These are phyloP conservation scores for Flaveria trinervia DNA, from an alignment of 129 eudicot species.

Conservation along the genomic window DNA sequence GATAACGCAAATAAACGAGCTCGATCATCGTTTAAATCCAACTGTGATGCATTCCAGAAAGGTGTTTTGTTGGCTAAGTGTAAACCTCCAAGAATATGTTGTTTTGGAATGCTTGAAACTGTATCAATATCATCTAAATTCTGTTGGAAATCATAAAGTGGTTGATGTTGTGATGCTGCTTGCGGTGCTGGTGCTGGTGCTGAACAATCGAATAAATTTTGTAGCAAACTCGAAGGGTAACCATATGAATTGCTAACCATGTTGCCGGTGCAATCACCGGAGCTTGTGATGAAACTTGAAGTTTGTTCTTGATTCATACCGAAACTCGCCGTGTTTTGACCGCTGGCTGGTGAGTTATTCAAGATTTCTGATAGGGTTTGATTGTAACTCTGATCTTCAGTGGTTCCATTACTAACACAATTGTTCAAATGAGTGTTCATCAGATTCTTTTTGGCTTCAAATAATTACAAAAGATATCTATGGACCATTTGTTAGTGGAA, in stretches of 20 bases:
- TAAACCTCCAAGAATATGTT: conserved; percentile 32
- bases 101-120: conserved; percentile 42
- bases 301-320: conserved; percentile 36
- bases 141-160: conserved; percentile 29
- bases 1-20: conserved; percentile 35
- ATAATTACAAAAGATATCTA: conserved; percentile 38
- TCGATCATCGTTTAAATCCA: conserved; percentile 36
- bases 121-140: conserved; percentile 40
- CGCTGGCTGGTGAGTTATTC: conserved; percentile 19
- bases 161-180: conserved; percentile 12
- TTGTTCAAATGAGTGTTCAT: conserved; percentile 22
- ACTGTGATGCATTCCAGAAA: conserved; percentile 41
- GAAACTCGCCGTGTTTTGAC: not conserved
- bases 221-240: conserved; percentile 56
- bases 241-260: conserved; percentile 42
- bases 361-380: conserved; percentile 43
- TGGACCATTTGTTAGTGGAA: conserved; percentile 42
- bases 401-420: conserved; percentile 25
- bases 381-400: conserved; percentile 32
- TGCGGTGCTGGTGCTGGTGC: conserved; percentile 23
- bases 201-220: conserved; percentile 49
- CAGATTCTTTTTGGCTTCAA: conserved; percentile 35
- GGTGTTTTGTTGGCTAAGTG: conserved; percentile 40
- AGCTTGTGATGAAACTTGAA: conserved; percentile 33
- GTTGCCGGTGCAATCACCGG: conserved; percentile 36